Evolutionary conservation across 345 rosid species (phyloP), one percentile per base, ranked within the genome.

Genomic region (Triadica sebifera): DNA sequence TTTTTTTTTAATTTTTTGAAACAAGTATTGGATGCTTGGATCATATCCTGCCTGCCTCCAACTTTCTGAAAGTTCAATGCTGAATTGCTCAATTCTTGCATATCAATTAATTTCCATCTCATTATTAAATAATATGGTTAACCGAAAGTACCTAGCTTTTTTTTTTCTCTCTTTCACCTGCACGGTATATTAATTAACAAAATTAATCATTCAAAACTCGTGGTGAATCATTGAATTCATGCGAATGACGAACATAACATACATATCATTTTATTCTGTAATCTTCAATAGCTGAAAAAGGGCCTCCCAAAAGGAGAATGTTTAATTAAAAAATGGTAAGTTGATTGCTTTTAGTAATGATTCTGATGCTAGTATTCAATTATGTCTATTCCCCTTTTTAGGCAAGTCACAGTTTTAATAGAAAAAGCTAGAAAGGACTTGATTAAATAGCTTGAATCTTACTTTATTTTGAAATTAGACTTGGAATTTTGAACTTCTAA

Each of bases 21-120:
- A 57, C 56, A 47, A 50, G 78, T 47, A 79, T 64, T 56, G 29
- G 81, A 79, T 79, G 74, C 77, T 59, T 3, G 17, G n/a, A 59
- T 68, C 74, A 78, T 29, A 19, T 73, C 77, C 39, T 67, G 74
- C 76, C 51, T 58, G 74, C 76, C 43, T 17, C 63, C 67, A 17
- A 17, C 50, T 51, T 66, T 49, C 17, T 41, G 8, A 9, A 58
- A 66, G 59, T 50, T 53, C 0, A 43, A 43, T 56, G 67, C 50
- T 8, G 24, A 29, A 38, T 60, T 60, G 39, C 15, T 61, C 71
- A 71, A 59, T 71, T 49, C 60, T 67, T 22, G 2, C n/a, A 66
- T 29, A 4, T 39, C 5, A 10, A 39, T 43, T 43, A 6, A 43
- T 43, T 43, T 0, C 10, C 47, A 6, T 29, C 1, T 29, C 34